Conservation (phyloP, 2,329 filamentous ascomycete species). For the Trichoderma gracile region DNA sequence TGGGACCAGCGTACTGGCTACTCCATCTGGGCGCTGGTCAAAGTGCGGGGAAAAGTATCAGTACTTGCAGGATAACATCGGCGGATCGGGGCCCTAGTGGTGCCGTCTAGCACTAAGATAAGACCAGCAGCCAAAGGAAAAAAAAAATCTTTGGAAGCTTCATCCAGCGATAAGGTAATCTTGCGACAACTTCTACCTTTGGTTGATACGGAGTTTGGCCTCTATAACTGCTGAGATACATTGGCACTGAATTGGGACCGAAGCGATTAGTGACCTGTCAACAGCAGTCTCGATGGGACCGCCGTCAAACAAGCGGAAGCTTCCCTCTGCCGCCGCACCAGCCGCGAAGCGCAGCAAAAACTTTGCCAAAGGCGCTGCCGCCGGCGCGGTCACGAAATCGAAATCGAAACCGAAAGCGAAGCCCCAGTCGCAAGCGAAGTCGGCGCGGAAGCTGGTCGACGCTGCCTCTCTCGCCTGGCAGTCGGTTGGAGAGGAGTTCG, state of each 20-base stretch:
- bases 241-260: neutral
- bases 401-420: slow-evolving; percentile 18
- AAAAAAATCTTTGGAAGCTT: slow-evolving; percentile 21
- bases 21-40: too few species aligned
- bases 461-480: slow-evolving; percentile 58
- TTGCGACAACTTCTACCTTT: neutral
- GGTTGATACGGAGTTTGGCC: neutral
- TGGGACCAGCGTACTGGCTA: too few species aligned
- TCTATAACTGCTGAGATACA: too few species aligned
- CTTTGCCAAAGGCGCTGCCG: slow-evolving; percentile 23
- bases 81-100: slow-evolving; percentile 18
- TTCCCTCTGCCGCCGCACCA: slow-evolving; percentile 37
- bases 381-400: slow-evolving; percentile 5
- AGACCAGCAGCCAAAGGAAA: neutral
- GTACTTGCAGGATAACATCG: neutral
- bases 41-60: too few species aligned
- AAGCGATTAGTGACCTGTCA: neutral
- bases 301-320: slow-evolving; percentile 44
- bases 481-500: slow-evolving; percentile 92
- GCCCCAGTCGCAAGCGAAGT: slow-evolving; percentile 27
- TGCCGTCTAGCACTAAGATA: slow-evolving; percentile 12
- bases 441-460: slow-evolving; percentile 41
- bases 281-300: slow-evolving; percentile 35
- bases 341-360: slow-evolving; percentile 42
- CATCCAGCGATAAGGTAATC: slow-evolving; percentile 1